These are phyloP conservation scores for Talaromyces sp. DNA, from an alignment of 2,329 filamentous ascomycete species.

Conservation along the genomic window DNA sequence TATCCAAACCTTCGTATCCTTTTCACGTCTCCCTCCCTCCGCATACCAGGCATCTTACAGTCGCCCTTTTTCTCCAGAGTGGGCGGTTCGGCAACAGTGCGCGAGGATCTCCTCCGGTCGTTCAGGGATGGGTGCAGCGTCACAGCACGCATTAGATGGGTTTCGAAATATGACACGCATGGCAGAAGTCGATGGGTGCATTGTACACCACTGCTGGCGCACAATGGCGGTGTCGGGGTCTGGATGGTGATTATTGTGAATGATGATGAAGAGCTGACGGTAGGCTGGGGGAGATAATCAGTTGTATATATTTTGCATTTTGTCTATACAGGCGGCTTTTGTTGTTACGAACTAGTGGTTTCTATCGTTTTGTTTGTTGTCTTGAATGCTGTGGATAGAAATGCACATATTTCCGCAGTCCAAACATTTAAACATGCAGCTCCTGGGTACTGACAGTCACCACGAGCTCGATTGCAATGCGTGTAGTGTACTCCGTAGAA, in stretches of 20 bases:
- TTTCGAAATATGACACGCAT: conserved; percentile 48
- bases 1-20: conserved; percentile 62
- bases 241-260: conserved; percentile 76
- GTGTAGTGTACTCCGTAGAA: no score
- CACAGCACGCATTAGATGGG: conserved; percentile 70
- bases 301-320: no score
- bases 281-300: no score
- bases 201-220: conserved; percentile 66
- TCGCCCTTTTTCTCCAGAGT: conserved; percentile 45
- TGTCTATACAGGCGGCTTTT: no score
- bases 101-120: conserved; percentile 53
- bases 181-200: conserved; percentile 70
- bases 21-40: conserved; percentile 63
- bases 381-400: no score
- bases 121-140: conserved; percentile 65
- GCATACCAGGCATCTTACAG: conserved; percentile 63
- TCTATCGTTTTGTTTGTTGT: no score
- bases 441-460: no score
- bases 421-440: no score
- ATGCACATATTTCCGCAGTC: no score
- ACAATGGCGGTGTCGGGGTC: conserved; percentile 63
- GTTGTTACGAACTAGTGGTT: no score
- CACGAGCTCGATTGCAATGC: no score
- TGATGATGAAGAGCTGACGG: conserved; percentile 53
- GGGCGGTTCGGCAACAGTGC: conserved; percentile 46